A percentile compares a stretch with the other conserved stretches of the same genome.
Evolutionary conservation across 2,329 filamentous ascomycete genomes (phyloP).

Genomic region (Chrysoporthe puriensis): DNA sequence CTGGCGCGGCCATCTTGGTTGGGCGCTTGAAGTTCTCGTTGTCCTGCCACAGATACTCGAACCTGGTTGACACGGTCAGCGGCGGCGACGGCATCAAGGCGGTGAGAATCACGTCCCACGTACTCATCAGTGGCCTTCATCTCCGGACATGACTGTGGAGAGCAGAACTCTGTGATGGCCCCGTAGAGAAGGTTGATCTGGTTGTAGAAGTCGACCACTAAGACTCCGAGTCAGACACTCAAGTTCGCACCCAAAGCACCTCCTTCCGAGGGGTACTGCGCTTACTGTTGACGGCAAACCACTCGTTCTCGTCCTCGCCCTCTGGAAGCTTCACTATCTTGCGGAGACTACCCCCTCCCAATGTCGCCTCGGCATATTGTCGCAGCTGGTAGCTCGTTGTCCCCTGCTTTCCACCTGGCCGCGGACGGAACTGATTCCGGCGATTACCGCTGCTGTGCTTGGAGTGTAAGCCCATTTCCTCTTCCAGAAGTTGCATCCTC

Average conservation of each 20-base stretch:
- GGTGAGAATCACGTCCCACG: slow-evolving; percentile 35
- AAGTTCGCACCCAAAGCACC: not conserved
- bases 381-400: slow-evolving; percentile 87
- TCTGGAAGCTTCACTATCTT: slow-evolving; percentile 98
- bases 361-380: slow-evolving; percentile 96
- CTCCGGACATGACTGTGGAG: slow-evolving; percentile 92
- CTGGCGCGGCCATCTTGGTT: slow-evolving; percentile 96
- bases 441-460: slow-evolving; percentile 76
- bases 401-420: slow-evolving; percentile 81
- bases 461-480: slow-evolving; percentile 13
- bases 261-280: slow-evolving; percentile 12
- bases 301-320: slow-evolving; percentile 96
- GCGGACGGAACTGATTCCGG: slow-evolving; percentile 88
- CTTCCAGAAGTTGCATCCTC: not conserved
- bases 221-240: slow-evolving; percentile 8
- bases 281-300: slow-evolving; percentile 95
- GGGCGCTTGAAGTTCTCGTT: slow-evolving; percentile 90
- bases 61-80: slow-evolving; percentile 53
- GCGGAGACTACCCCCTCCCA: slow-evolving; percentile 90
- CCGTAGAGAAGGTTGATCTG: slow-evolving; percentile 99
- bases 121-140: slow-evolving; percentile 99
- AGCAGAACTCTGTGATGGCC: slow-evolving; percentile 98
- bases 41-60: slow-evolving; percentile 99
- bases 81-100: no score
- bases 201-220: slow-evolving; percentile 99